Base-by-base conservation (phyloP, 805 yeast species). In the Schizosaccharomyces japonicus region DNA sequence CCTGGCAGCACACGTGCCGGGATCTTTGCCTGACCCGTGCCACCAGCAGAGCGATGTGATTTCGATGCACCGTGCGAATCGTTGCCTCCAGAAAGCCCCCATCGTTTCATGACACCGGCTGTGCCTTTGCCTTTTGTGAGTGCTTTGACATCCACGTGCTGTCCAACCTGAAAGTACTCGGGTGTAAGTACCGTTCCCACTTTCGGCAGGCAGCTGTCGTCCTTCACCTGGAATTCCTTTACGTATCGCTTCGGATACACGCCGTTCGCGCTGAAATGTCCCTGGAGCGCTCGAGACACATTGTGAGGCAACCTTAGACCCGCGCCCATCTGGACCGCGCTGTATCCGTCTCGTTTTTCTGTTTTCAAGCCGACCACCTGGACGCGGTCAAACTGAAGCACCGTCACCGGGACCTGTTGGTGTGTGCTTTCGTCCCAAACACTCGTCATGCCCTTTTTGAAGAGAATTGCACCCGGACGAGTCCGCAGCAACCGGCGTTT, bases 1-100 rank as follows among this genome's bases (percentile, higher is more conserved):
- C 95, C 96, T 13, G 95, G 96, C 52, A 84, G 67, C 48, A 84
- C 82, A 67, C 98, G 80, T 58, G 94, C 95, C 11, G 98, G 98
- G 52, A 82, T 79, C 54, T 90, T 93, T 58, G 81, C 80, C 62
- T 78, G 83, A 73, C 98, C 98, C 56, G 80, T 84, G 29, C 95
- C 85, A 72, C 98, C 98, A 57, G 93, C 94, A 50, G 84, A 76
- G 71, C 98, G 79, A 62, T 90, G 96, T 32, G 87, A 78, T 46
- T 72, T 67, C 27, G 98, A 82, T 25, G 81, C 85, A 79, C 98
- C 98, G 63, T 90, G 98, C 1, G 95, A 70, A 5, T 95, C 95
- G 39, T 75, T 72, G 62, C 80, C 73, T 70, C 98, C 98, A 44
- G 66, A 67, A 65, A 87, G 90, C 10, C 82, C 80, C 68, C 79